These are phyloP conservation scores for Schizochytrium sp. DNA, from an alignment of 108 stramenopile genomes.

Conservation along the genomic window DNA sequence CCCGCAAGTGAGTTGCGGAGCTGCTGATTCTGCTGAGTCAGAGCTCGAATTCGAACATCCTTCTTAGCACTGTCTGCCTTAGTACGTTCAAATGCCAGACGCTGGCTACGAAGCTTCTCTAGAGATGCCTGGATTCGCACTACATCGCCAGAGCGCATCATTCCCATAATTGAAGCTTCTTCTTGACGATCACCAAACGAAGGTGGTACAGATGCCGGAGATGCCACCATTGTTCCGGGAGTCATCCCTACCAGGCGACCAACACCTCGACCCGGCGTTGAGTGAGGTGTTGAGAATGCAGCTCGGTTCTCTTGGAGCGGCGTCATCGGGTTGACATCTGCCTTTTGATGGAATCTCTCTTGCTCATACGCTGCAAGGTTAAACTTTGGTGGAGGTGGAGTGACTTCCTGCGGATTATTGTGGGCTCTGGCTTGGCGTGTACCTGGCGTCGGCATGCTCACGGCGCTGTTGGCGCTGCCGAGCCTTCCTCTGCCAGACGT, in stretches of 20 bases:
- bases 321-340: conserved; percentile 14
- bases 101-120: conserved; percentile 37
- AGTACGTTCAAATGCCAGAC: conserved; percentile 26
- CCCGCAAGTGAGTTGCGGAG: background rate
- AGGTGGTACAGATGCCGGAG: background rate
- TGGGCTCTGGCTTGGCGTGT: background rate
- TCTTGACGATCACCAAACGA: background rate
- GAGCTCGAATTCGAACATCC: conserved; percentile 22
- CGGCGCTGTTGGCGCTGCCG: background rate
- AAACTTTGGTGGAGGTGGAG: conserved; percentile 4
- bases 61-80: conserved; percentile 49
- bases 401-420: conserved; percentile 42
- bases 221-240: background rate
- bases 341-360: background rate
- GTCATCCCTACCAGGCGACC: conserved; percentile 2
- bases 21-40: conserved; percentile 28
- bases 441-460: background rate
- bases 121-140: conserved; percentile 42
- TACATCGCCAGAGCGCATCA: conserved; percentile 28
- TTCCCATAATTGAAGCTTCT: background rate
- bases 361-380: background rate
- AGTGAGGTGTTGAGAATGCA: conserved; percentile 28
- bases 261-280: conserved; percentile 27
- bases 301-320: background rate
- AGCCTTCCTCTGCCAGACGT: background rate